phyloP scores from a whole-genome alignment of 2,329 filamentous ascomycete species.

The Ascomycota sp. region DNA sequence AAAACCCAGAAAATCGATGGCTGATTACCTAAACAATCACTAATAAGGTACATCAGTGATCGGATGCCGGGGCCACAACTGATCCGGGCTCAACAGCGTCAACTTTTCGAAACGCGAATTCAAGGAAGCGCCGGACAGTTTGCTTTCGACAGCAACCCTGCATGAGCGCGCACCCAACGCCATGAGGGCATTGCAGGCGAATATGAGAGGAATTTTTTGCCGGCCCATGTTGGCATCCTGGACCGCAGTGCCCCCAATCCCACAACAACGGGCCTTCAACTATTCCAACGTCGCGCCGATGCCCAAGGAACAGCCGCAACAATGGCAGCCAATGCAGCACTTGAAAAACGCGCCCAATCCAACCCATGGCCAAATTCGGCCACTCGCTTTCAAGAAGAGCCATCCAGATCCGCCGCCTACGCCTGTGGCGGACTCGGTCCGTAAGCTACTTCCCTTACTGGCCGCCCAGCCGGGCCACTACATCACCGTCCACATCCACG shows the following conservation, averaged over 20 bases:
- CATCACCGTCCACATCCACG: constrained; percentile 62
- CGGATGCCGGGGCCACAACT: too few relatives aligned
- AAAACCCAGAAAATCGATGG: too few relatives aligned
- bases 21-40: not conserved
- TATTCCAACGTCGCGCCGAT: constrained; percentile 23
- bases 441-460: constrained; percentile 46
- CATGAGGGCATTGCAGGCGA: constrained; percentile 7
- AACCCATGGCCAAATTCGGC: constrained; percentile 11
- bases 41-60: not conserved
- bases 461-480: constrained; percentile 57
- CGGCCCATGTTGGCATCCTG: constrained; percentile 32
- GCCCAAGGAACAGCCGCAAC: constrained; percentile 1
- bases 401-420: constrained; percentile 14
- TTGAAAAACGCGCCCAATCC: constrained; percentile 18
- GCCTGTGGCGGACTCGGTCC: constrained; percentile 33
- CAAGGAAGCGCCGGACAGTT: too few relatives aligned
- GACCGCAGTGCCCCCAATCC: constrained; percentile 14
- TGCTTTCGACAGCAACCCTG: too few relatives aligned
- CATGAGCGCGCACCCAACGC: too few relatives aligned
- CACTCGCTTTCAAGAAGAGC: constrained; percentile 19
- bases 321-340: constrained; percentile 5
- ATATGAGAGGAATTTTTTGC: constrained; percentile 39
- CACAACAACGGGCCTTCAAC: too few relatives aligned
- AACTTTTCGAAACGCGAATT: too few relatives aligned
- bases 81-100: too few relatives aligned